Percentiles rank a stretch among this genome's conserved stretches.
Evolutionary conservation across 2,329 filamentous ascomycete genomes (phyloP).

Genomic region (Rachicladosporium sp.): DNA sequence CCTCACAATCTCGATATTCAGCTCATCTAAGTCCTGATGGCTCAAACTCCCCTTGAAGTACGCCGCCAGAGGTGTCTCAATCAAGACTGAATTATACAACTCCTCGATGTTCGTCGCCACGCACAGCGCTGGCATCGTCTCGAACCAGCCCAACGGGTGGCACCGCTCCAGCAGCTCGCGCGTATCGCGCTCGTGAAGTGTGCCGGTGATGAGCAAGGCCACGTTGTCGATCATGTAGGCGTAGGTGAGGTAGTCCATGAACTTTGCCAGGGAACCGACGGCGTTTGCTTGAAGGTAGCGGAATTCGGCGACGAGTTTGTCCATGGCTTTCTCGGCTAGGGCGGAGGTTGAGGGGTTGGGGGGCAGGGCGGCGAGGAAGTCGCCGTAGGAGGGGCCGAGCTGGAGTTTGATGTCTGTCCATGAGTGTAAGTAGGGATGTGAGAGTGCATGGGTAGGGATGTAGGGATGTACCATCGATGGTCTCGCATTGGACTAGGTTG

Average conservation of each 20-base stretch:
- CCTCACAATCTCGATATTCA: constrained; percentile 98
- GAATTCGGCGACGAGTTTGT: constrained; percentile 96
- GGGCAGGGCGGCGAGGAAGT: constrained; percentile 85
- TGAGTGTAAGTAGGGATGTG: constrained; percentile 1
- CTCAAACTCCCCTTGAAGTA: constrained; percentile 97
- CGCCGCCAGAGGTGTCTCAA: constrained; percentile 87
- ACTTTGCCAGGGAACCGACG: constrained; percentile 78
- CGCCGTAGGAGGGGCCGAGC: constrained; percentile 89
- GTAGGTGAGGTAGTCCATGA: constrained; percentile 97
- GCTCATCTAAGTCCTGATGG: constrained; percentile 92
- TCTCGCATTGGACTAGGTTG: constrained; percentile 96
- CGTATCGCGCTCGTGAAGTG: constrained; percentile 92
- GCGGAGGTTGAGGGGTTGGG: constrained; percentile 94
- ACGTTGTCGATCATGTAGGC: constrained; percentile 99
- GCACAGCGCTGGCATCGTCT: constrained; percentile 95
- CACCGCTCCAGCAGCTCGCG: constrained; percentile 89
- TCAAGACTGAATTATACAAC: constrained; percentile 92
- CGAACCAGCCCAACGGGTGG: constrained; percentile 95
- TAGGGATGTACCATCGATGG: constrained; percentile 62
- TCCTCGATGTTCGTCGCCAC: constrained; percentile 98
- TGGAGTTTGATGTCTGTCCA: constrained; percentile 85
- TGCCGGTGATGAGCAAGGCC: constrained; percentile 92
- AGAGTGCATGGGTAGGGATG: too few species aligned
- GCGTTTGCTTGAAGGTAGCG: constrained; percentile 91
- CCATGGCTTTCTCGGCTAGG: constrained; percentile 87